phyloP scores from a whole-genome alignment of 139 green algal genomes.

The Closterium sp. region DNA sequence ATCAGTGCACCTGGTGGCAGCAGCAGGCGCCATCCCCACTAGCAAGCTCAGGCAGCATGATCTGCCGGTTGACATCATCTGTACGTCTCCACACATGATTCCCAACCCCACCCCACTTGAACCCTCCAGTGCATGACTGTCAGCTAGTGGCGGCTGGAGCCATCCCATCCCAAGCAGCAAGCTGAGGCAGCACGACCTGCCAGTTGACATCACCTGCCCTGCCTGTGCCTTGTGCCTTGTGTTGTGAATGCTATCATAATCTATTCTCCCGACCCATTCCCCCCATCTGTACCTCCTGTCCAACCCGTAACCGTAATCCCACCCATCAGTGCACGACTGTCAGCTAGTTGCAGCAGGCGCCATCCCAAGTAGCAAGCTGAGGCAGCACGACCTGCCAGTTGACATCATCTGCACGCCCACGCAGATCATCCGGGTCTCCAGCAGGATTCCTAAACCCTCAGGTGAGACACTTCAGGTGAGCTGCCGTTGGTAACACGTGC shows the following conservation, averaged over 20 bases:
- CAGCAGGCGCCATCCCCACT: slow-evolving; percentile 22
- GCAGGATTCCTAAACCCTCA: slow-evolving; percentile 36
- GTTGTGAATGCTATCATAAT: not conserved
- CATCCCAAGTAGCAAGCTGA: slow-evolving; percentile 32
- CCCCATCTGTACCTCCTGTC: not conserved
- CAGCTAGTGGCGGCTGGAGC: too few species aligned
- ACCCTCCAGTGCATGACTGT: too few species aligned
- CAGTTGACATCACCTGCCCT: too few species aligned
- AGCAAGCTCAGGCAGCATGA: slow-evolving; percentile 42
- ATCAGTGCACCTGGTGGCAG: slow-evolving; percentile 63
- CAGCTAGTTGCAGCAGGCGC: slow-evolving; percentile 59
- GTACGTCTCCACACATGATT: slow-evolving; percentile 69
- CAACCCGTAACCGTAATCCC: not conserved
- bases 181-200: too few species aligned
- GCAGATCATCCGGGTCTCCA: slow-evolving; percentile 55
- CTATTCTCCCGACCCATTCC: not conserved
- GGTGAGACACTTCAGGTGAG: not conserved
- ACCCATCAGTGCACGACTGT: slow-evolving; percentile 58
- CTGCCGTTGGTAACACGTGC: not conserved
- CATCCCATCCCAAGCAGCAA: too few species aligned
- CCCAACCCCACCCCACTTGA: not conserved
- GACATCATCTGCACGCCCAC: slow-evolving; percentile 81
- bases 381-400: slow-evolving; percentile 57
- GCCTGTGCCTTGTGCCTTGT: not conserved
- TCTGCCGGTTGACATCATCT: slow-evolving; percentile 74